These are phyloP conservation scores for Globisporangium mamillatum DNA, from an alignment of 352 stramenopile species.

Conservation along the genomic window DNA sequence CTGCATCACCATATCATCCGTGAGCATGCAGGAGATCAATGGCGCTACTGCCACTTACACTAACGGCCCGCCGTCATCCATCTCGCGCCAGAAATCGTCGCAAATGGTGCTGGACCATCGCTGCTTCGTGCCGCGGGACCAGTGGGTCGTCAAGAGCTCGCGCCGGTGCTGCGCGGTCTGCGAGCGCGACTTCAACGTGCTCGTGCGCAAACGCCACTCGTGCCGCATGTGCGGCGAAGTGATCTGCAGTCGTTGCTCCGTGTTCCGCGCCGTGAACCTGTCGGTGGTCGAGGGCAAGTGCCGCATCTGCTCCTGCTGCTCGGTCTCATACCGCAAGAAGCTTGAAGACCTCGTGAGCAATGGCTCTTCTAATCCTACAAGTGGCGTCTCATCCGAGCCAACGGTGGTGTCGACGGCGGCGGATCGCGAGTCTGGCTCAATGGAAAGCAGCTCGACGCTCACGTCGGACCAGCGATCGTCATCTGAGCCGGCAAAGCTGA, in stretches of 20 bases:
- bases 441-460: background rate
- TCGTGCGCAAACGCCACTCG: slow-evolving; percentile 65
- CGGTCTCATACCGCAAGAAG: slow-evolving; percentile 58
- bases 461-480: background rate
- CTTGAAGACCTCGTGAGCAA: slow-evolving; percentile 12
- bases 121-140: slow-evolving; percentile 50
- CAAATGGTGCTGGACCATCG: slow-evolving; percentile 54
- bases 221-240: slow-evolving; percentile 83
- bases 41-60: slow-evolving; percentile 18
- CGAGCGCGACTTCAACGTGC: slow-evolving; percentile 60
- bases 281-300: slow-evolving; percentile 60
- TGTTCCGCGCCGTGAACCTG: slow-evolving; percentile 64
- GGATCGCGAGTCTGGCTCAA: background rate
- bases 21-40: slow-evolving; percentile 12
- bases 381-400: background rate
- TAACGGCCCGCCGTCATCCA: slow-evolving; percentile 12
- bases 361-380: background rate
- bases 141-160: slow-evolving; percentile 53
- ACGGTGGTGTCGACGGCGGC: background rate
- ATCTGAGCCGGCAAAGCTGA: background rate
- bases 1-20: slow-evolving; percentile 3
- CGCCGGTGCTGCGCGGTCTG: slow-evolving; percentile 63
- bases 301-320: slow-evolving; percentile 72
- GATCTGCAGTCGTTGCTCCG: slow-evolving; percentile 72
- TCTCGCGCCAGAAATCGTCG: slow-evolving; percentile 16